Conservation (phyloP, 1,284 basidiomycete species). For the Cryptococcus sp. region DNA sequence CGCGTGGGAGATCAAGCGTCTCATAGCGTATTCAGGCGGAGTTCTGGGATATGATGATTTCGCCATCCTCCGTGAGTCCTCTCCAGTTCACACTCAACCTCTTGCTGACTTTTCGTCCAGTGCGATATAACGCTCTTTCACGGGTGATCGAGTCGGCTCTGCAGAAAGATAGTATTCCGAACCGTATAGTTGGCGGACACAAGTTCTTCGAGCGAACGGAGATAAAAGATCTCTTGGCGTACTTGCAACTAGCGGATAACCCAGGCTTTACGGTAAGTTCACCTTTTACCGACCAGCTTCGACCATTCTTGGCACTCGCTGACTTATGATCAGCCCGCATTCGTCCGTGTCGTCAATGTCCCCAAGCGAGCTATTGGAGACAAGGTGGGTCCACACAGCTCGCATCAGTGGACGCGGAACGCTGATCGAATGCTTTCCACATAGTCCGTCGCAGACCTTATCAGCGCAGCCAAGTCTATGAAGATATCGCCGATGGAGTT, state of each 20-base stretch:
- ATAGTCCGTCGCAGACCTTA: slow-evolving; percentile 66
- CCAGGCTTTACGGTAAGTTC: slow-evolving; percentile 61
- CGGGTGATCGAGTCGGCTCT: slow-evolving; percentile 75
- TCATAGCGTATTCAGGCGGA: slow-evolving; percentile 73
- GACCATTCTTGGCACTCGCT: background rate
- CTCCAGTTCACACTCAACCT: slow-evolving; percentile 17
- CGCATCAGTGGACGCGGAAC: background rate
- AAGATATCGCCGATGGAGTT: slow-evolving; percentile 64
- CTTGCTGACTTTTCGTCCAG: slow-evolving; percentile 50
- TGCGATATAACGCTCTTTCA: slow-evolving; percentile 81
- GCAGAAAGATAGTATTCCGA: slow-evolving; percentile 76
- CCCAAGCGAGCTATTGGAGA: slow-evolving; percentile 79
- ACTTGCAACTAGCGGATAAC: slow-evolving; percentile 83
- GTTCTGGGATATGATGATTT: slow-evolving; percentile 74
- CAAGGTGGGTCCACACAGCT: slow-evolving; percentile 59
- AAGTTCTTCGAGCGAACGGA: slow-evolving; percentile 86
- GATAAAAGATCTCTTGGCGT: slow-evolving; percentile 85
- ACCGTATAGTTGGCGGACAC: slow-evolving; percentile 73
- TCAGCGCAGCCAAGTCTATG: slow-evolving; percentile 59
- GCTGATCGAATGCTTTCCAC: background rate
- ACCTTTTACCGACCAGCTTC: background rate
- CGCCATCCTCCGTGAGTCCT: slow-evolving; percentile 68
- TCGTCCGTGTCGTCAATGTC: slow-evolving; percentile 73
- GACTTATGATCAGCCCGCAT: slow-evolving; percentile 60
- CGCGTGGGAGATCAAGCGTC: slow-evolving; percentile 75